phyloP scores from a whole-genome alignment of 73 alveolate species.

The Effrenium voratum region DNA sequence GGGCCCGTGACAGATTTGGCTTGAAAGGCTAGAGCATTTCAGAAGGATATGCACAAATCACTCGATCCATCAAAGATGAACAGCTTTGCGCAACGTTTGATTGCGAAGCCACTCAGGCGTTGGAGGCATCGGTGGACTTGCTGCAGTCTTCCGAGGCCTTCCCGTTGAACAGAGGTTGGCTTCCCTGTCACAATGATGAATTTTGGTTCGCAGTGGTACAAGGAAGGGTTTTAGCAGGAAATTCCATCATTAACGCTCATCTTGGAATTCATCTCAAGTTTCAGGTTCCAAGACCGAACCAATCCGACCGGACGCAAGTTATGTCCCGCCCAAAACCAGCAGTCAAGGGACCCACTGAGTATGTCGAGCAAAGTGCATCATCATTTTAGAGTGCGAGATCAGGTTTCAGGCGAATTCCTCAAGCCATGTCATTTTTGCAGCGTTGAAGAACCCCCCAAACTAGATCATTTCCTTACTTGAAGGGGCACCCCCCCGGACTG shows the following conservation, averaged over 20 bases:
- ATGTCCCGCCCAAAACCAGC: background rate
- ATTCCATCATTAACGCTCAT: background rate
- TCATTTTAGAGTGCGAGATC: too few relatives aligned
- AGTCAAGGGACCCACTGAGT: too few relatives aligned
- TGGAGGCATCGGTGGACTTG: conserved; percentile 5
- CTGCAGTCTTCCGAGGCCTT: conserved; percentile 16
- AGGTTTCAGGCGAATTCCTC: too few relatives aligned
- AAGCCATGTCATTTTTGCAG: too few relatives aligned
- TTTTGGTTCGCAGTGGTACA: background rate
- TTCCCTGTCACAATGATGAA: background rate
- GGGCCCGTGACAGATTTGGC: background rate
- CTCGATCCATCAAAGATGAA: background rate
- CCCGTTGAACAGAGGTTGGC: background rate
- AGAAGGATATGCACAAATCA: too few relatives aligned
- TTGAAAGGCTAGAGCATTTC: too few relatives aligned
- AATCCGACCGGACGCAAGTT: background rate
- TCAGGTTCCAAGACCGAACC: background rate
- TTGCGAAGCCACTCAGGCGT: background rate
- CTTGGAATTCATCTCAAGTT: background rate
- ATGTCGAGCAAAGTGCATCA: too few relatives aligned
- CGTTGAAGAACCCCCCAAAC: too few relatives aligned
- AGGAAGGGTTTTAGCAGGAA: background rate
- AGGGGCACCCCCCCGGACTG: too few relatives aligned
- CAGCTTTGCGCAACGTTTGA: background rate
- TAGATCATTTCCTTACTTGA: too few relatives aligned